Conservation (phyloP, 169 alveolate species). For the Eimeria praecox region DNA sequence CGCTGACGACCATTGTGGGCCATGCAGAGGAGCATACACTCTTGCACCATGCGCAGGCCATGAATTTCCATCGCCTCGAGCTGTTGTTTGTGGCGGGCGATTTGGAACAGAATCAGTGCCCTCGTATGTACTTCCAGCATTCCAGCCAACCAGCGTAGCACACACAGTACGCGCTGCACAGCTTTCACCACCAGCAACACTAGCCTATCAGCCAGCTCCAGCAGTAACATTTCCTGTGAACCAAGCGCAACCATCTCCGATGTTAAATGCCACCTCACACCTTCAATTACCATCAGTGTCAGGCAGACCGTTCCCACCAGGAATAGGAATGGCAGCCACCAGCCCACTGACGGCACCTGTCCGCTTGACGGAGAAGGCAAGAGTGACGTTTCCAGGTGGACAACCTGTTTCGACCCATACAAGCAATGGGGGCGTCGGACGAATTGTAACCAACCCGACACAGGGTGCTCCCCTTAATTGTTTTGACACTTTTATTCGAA, state of each 20-base stretch:
- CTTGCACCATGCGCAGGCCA: constrained; percentile 1
- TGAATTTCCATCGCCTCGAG: background rate
- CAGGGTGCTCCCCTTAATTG: constrained; percentile 4
- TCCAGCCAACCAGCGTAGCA: background rate
- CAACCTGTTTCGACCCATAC: constrained; percentile 3
- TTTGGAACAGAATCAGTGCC: background rate
- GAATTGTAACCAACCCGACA: constrained; percentile 14
- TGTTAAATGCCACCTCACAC: constrained; percentile 8
- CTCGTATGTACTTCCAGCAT: background rate
- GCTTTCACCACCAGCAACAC: background rate
- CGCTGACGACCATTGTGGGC: constrained; percentile 38
- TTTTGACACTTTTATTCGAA: background rate
- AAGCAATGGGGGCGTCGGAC: constrained; percentile 33
- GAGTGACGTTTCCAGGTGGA: background rate
- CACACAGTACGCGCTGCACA: background rate
- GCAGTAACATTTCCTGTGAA: background rate
- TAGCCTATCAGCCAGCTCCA: background rate
- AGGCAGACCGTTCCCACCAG: background rate
- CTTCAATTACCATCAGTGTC: constrained; percentile 1
- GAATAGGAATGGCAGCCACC: background rate
- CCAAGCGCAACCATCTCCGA: background rate
- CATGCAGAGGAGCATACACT: constrained; percentile 13
- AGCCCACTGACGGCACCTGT: constrained; percentile 26
- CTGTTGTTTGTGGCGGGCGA: background rate
- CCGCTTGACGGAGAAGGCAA: background rate